Evolutionary conservation across 106 monocot genomes (phyloP).

Genomic region (Apostasia shenzhenica): DNA sequence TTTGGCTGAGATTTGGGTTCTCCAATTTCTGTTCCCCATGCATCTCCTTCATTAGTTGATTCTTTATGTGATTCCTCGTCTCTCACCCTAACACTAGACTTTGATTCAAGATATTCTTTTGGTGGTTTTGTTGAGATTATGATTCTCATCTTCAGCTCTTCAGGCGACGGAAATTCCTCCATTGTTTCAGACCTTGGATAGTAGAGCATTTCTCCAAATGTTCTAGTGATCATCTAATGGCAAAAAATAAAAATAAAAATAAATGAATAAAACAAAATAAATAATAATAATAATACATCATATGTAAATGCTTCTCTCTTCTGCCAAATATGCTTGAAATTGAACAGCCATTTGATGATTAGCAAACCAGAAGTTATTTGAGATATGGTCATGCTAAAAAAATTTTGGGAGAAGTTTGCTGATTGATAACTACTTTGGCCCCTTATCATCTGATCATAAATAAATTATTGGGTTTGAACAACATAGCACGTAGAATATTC

Average conservation of each 20-base stretch:
- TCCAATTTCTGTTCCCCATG: conserved; percentile 29
- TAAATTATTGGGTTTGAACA: too few relatives aligned
- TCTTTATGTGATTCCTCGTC: conserved; percentile 5
- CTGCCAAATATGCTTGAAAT: too few relatives aligned
- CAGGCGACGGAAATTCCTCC: conserved; percentile 53
- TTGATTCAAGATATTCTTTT: conserved; percentile 39
- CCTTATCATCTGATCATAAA: too few relatives aligned
- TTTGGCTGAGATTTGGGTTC: conserved; percentile 5
- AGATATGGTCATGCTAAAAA: too few relatives aligned
- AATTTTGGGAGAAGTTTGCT: too few relatives aligned
- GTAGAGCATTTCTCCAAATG: conserved; percentile 38
- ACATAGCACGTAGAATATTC: too few relatives aligned
- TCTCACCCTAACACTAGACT: conserved; percentile 5
- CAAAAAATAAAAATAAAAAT: not conserved
- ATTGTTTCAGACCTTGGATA: conserved; percentile 17
- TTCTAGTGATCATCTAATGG: conserved; percentile 41
- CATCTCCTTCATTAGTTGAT: conserved; percentile 4
- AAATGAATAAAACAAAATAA: not conserved
- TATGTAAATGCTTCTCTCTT: too few relatives aligned
- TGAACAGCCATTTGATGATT: too few relatives aligned
- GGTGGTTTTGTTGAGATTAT: conserved; percentile 62
- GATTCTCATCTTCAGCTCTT: conserved; percentile 35
- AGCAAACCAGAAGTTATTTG: too few relatives aligned
- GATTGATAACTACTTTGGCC: too few relatives aligned
- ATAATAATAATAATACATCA: too few relatives aligned